Conservation (phyloP, 1,139 yeast genomes). For the Kazachstania sp. region DNA sequence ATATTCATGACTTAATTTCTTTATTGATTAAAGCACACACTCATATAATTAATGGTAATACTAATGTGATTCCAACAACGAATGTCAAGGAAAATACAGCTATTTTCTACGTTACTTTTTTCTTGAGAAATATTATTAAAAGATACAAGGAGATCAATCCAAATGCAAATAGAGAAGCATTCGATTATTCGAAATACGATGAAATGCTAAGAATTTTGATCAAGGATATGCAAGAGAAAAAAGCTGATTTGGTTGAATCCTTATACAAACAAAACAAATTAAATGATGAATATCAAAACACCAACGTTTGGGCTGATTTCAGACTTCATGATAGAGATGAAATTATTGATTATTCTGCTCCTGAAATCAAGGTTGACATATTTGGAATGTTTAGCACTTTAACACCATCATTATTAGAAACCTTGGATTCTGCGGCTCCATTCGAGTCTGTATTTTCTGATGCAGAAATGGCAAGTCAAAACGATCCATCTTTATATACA, state of each 20-base stretch:
- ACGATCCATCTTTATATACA: conserved; percentile 1
- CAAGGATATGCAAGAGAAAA: conserved; percentile 9
- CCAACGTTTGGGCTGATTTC: background rate
- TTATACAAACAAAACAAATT: conserved; percentile 4
- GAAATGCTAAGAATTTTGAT: conserved; percentile 10
- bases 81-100: conserved; percentile 19
- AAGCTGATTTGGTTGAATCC: conserved; percentile 11
- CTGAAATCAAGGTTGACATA: background rate
- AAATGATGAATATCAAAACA: background rate
- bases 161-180: background rate
- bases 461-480: background rate
- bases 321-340: background rate
- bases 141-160: conserved; percentile 5
- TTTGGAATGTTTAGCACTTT: conserved; percentile 4
- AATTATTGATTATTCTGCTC: background rate
- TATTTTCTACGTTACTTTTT: conserved; percentile 15
- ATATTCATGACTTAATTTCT: conserved; percentile 9
- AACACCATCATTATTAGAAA: background rate
- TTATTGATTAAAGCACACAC: conserved; percentile 13
- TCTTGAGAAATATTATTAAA: conserved; percentile 13
- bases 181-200: conserved; percentile 7
- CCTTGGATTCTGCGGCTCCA: conserved; percentile 1
- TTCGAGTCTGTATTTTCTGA: background rate
- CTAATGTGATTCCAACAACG: conserved; percentile 8
- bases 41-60: conserved; percentile 15